phyloP scores from a whole-genome alignment of 2,329 filamentous ascomycete species.

The Purpureocillium takamizusanense region DNA sequence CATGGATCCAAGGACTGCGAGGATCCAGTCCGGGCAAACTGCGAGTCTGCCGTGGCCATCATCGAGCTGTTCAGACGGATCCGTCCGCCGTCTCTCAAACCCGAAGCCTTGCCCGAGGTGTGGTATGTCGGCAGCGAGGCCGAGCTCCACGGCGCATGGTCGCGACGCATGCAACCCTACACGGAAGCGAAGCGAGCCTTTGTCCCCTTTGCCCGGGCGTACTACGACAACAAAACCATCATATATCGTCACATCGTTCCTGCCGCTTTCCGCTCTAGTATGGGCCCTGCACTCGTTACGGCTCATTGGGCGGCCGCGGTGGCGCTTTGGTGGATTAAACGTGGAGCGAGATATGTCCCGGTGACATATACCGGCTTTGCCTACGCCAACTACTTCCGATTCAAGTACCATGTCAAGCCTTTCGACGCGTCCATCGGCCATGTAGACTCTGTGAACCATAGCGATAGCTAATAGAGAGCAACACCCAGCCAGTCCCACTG shows the following conservation, averaged over 20 bases:
- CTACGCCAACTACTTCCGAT: constrained; percentile 7
- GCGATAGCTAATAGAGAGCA: too few relatives aligned
- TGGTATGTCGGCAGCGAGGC: constrained; percentile 13
- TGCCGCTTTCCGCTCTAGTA: constrained; percentile 6
- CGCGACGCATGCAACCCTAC: constrained; percentile 6
- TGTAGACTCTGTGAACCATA: too few relatives aligned
- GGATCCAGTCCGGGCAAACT: constrained; percentile 5
- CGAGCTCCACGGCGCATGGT: constrained; percentile 10
- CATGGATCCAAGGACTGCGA: constrained; percentile 7
- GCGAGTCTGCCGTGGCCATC: constrained; percentile 2
- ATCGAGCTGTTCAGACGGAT: constrained; percentile 2
- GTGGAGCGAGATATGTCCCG: constrained; percentile 10
- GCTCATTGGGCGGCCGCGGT: constrained; percentile 7
- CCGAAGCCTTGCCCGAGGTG: constrained; percentile 6
- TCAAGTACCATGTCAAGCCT: constrained; percentile 5
- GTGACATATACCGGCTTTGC: constrained; percentile 10
- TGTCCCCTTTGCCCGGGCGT: constrained; percentile 4
- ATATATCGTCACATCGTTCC: constrained; percentile 8
- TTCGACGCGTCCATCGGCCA: not conserved
- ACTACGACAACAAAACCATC: constrained; percentile 6
- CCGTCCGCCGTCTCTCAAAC: not conserved
- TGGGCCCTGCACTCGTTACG: constrained; percentile 8
- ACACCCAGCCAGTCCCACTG: too few relatives aligned
- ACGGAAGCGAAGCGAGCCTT: constrained; percentile 8
- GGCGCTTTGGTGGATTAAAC: constrained; percentile 8